Evolutionary conservation across 2,329 filamentous ascomycete species (phyloP).

Genomic region (Gremmenia infestans): DNA sequence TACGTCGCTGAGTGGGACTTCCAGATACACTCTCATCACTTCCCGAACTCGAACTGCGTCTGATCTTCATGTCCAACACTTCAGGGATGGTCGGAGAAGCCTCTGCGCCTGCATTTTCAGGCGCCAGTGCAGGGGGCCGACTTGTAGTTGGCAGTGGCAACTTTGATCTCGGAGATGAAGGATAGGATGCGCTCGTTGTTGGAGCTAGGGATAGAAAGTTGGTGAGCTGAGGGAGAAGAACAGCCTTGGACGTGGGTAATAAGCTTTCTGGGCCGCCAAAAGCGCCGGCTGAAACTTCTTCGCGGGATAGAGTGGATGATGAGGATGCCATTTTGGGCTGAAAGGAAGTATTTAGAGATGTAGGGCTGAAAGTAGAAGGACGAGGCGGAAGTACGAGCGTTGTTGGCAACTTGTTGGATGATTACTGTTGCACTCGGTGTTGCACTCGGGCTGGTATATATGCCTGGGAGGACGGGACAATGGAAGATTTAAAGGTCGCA

Average conservation of each 20-base stretch:
- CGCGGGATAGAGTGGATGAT: conserved; percentile 5
- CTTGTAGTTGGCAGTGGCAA: neutral
- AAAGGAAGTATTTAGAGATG: conserved; percentile 1
- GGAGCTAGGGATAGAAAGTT: conserved; percentile 28
- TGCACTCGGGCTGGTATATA: conserved; percentile 6
- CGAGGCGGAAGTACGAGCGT: neutral
- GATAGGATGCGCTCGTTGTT: conserved; percentile 24
- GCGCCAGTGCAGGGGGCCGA: neutral
- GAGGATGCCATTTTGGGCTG: conserved; percentile 14
- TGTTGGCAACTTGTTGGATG: neutral
- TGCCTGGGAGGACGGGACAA: neutral
- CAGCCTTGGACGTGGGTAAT: conserved; percentile 15
- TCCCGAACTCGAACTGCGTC: conserved; percentile 18
- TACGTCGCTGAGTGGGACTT: conserved; percentile 7
- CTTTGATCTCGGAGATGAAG: conserved; percentile 9
- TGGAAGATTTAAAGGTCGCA: neutral
- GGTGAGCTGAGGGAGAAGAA: conserved; percentile 7
- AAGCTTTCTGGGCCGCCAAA: conserved; percentile 16
- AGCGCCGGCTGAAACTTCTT: conserved; percentile 13
- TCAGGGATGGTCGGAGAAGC: neutral
- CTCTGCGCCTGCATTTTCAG: neutral
- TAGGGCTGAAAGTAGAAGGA: neutral
- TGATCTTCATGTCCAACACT: conserved; percentile 7
- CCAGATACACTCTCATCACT: conserved; percentile 7
- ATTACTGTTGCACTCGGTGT: conserved; percentile 4